Percentiles rank a stretch among this genome's conserved stretches.
phyloP scores from a whole-genome alignment of 108 stramenopile genomes.

The Aurantiochytrium sp. region DNA sequence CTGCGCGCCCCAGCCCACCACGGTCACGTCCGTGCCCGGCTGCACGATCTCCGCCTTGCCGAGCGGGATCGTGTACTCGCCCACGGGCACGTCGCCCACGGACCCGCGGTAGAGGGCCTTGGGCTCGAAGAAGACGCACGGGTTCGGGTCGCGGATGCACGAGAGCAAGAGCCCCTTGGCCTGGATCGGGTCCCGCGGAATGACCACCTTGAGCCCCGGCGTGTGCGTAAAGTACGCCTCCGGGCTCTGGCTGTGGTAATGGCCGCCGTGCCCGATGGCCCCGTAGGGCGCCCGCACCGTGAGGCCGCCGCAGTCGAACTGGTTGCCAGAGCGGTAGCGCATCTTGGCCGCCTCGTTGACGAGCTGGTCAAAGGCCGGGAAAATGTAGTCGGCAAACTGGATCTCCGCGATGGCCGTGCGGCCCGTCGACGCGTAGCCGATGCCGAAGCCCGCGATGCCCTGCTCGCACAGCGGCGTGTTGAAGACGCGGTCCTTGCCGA shows the following conservation, averaged over 20 bases:
- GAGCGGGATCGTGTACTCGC: conserved; percentile 81
- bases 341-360: conserved; percentile 97
- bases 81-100: conserved; percentile 87
- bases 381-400: conserved; percentile 76
- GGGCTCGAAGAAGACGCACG: conserved; percentile 93
- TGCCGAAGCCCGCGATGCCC: conserved; percentile 78
- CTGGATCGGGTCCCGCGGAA: conserved; percentile 81
- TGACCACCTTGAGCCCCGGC: conserved; percentile 88
- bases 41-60: conserved; percentile 83
- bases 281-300: conserved; percentile 87
- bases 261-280: conserved; percentile 83
- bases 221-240: conserved; percentile 91
- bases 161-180: conserved; percentile 88
- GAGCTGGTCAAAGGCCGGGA: conserved; percentile 93
- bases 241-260: conserved; percentile 92
- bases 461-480: conserved; percentile 90
- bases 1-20: conserved; percentile 88
- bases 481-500: conserved; percentile 80
- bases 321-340: conserved; percentile 83
- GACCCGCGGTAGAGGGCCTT: conserved; percentile 91
- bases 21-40: conserved; percentile 79
- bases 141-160: conserved; percentile 80
- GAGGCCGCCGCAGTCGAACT: conserved; percentile 92
- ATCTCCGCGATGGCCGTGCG: conserved; percentile 95
- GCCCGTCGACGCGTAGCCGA: conserved; percentile 89